phyloP scores from a whole-genome alignment of 371 early-diverging fungal genomes.

The Mycotypha africana region DNA sequence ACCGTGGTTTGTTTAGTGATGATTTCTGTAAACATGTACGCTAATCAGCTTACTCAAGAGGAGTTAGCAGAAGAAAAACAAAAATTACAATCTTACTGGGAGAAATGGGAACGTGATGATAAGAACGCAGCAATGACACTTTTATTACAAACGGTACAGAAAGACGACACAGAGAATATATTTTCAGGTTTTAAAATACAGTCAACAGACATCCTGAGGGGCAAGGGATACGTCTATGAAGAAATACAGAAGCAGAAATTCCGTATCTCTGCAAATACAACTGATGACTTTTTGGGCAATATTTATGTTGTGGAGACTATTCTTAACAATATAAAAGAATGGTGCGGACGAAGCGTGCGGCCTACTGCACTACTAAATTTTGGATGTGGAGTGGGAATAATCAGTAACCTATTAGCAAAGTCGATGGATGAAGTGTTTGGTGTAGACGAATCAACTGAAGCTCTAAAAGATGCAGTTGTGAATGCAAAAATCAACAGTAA shows the following conservation, averaged over 20 bases:
- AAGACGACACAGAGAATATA: conserved; percentile 43
- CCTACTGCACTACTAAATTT: conserved; percentile 59
- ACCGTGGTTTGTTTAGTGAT: conserved; percentile 47
- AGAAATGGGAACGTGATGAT: no score
- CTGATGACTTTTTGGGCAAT: no score
- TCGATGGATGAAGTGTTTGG: conserved; percentile 65
- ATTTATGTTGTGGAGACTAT: no score
- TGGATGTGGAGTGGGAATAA: conserved; percentile 84
- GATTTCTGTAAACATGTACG: conserved; percentile 60
- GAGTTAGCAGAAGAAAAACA: conserved; percentile 30
- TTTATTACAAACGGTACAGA: conserved; percentile 18
- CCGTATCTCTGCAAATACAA: conserved; percentile 59
- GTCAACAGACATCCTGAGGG: conserved; percentile 37
- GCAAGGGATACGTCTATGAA: conserved; percentile 54
- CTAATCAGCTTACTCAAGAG: conserved; percentile 33
- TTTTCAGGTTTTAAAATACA: conserved; percentile 42
- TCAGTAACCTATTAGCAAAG: conserved; percentile 68
- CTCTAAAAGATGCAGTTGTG: conserved; percentile 63
- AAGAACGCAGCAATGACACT: conserved; percentile 26
- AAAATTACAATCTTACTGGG: conserved; percentile 20
- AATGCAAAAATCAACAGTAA: conserved; percentile 62
- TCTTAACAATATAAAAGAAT: no score
- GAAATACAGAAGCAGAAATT: conserved; percentile 54
- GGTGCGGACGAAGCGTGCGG: no score
- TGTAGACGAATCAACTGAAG: conserved; percentile 61